Percentiles rank a stretch among this genome's conserved stretches.
phyloP scores from a whole-genome alignment of 2,329 filamentous ascomycete species.

The Nigrospora sphaerica region DNA sequence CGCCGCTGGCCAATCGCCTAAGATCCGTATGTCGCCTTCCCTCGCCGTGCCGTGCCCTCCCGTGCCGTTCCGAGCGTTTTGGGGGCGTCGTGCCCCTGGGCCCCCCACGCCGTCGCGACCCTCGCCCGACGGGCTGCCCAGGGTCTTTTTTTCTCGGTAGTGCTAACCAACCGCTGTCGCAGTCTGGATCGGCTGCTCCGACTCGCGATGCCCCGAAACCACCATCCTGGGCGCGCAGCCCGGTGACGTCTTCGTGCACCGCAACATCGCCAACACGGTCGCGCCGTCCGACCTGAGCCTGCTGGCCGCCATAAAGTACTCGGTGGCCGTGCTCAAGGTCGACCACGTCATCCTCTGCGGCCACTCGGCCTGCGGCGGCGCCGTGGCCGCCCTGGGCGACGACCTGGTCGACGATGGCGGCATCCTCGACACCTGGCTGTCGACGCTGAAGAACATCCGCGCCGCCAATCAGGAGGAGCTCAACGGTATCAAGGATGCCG shows the following conservation, averaged over 20 bases:
- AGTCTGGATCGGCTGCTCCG: constrained; percentile 84
- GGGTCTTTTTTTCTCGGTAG: no score
- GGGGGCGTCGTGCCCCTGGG: no score
- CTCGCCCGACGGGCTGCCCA: no score
- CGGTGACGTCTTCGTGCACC: constrained; percentile 82
- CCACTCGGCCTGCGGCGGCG: constrained; percentile 62
- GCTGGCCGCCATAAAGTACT: constrained; percentile 70
- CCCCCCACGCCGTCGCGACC: no score
- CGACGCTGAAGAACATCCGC: constrained; percentile 39
- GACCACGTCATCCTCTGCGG: constrained; percentile 66
- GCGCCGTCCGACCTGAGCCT: constrained; percentile 69
- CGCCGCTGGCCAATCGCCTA: constrained; percentile 58
- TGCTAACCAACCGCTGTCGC: no score
- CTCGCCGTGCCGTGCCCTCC: neutral
- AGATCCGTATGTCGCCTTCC: constrained; percentile 42
- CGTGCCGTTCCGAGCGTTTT: neutral
- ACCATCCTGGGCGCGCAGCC: constrained; percentile 71
- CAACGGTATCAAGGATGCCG: constrained; percentile 42
- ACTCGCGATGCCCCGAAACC: constrained; percentile 79
- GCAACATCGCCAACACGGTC: constrained; percentile 84
- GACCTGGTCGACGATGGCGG: constrained; percentile 34
- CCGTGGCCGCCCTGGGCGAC: constrained; percentile 48
- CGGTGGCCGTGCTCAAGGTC: constrained; percentile 64
- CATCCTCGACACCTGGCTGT: constrained; percentile 48
- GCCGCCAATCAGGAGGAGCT: constrained; percentile 47